Evolutionary conservation across 805 yeast genomes (phyloP), one percentile per base, ranked within the genome.

Genomic region (Barnettozyma vustinii): DNA sequence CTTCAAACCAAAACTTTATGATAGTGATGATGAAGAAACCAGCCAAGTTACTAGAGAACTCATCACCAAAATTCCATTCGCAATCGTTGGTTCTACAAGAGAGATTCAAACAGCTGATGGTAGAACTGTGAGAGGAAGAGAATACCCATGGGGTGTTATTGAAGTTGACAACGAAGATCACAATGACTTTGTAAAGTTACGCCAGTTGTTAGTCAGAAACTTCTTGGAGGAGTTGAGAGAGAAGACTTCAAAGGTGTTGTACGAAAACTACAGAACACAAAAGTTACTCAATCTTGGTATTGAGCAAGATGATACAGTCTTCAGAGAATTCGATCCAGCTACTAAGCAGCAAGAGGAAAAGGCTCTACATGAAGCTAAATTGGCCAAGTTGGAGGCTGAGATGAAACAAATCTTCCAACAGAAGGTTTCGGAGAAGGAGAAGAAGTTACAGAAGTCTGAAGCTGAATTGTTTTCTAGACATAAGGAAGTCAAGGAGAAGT

Each of bases 351-450:
- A 86, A 68, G 98, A 94, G 71, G 98, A 94, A 70, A 84, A 87
- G 62, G 83, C 85, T 33, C 76, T 88, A 63, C 98, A 94, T 66
- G 97, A 89, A 71, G 96, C 96, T 53, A 90, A 92, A 65, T 76
- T 94, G 60, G 85, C 91, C 50, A 89, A 88, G 74, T 80, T 94
- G 84, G 98, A 94, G 73, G 80, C 89, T 37, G 98, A 94, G 71
- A 90, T 94, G 97, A 91, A 92, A 73, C 76, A 83, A 25, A 96
- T 94, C 48, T 94, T 94, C 81, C 96, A 91, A 72, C 94, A 87
- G 64, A 94, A 94, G 74, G 99, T 94, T 30, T 74, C 85, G 51
- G 97, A 91, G 71, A 95, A 94, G 81, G 99, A 94, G 70, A 88
- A 90, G 78, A 92, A 92, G 73, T 79, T 94, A 64, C 96, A 91